A percentile compares a stretch with the other conserved stretches of the same genome.
Evolutionary conservation across 2,329 filamentous ascomycete genomes (phyloP).

Genomic region (Colletotrichum cordylinicola): DNA sequence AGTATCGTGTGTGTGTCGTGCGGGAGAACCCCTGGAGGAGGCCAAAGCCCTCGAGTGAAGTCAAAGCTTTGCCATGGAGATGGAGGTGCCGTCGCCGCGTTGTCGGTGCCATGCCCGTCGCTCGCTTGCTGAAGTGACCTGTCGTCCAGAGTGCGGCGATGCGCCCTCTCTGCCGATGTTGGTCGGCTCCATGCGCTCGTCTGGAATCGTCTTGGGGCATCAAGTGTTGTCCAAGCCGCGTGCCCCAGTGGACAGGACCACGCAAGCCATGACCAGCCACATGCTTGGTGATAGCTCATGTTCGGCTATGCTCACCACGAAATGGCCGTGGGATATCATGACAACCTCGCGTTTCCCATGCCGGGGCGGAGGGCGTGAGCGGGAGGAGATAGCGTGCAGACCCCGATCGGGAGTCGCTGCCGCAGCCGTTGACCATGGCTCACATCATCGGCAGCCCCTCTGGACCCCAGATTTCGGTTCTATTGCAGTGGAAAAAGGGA

Average conservation of each 20-base stretch:
- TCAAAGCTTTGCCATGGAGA: slow-evolving; percentile 23
- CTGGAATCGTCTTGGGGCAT: background rate
- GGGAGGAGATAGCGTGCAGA: background rate
- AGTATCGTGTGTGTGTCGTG: slow-evolving; percentile 6
- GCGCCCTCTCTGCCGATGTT: background rate
- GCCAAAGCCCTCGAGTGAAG: slow-evolving; percentile 2
- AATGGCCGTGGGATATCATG: background rate
- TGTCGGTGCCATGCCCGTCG: background rate
- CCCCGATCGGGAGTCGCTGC: slow-evolving; percentile 8
- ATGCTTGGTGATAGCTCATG: background rate
- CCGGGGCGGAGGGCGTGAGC: background rate
- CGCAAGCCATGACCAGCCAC: background rate
- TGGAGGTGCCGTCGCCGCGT: slow-evolving; percentile 3
- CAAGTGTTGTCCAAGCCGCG: background rate
- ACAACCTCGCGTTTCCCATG: background rate
- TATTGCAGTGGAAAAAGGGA: background rate
- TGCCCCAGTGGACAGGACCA: background rate
- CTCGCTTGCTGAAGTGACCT: background rate
- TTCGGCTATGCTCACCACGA: background rate
- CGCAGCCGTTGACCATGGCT: slow-evolving; percentile 6
- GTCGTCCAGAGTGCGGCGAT: slow-evolving; percentile 14
- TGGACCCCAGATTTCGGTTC: background rate
- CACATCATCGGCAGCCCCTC: background rate
- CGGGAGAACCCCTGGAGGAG: slow-evolving; percentile 17
- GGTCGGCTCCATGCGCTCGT: background rate